Conservation (phyloP, 805 yeast species). For the Lachancea thermotolerans region DNA sequence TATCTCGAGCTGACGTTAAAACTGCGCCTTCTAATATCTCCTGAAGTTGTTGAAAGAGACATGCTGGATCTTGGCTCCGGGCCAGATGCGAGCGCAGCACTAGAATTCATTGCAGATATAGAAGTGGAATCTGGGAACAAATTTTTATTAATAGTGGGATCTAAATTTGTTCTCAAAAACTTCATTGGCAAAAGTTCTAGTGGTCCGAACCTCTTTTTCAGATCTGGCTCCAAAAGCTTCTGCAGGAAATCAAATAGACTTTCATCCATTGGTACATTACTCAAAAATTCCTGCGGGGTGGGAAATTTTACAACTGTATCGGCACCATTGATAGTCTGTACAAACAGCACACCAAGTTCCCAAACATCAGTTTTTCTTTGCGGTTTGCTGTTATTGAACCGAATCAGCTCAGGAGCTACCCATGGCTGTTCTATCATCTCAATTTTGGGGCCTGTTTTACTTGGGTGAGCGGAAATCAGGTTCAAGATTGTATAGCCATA, state of each 20-base stretch:
- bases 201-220: conserved; percentile 73
- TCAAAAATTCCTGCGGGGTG: conserved; percentile 60
- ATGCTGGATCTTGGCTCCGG: conserved; percentile 2
- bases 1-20: conserved; percentile 36
- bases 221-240: conserved; percentile 55
- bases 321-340: conserved; percentile 57
- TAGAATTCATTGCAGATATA: conserved; percentile 9
- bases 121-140: conserved; percentile 6
- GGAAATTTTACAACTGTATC: conserved; percentile 47
- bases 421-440: conserved; percentile 36
- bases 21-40: conserved; percentile 33
- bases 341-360: conserved; percentile 79
- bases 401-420: conserved; percentile 71
- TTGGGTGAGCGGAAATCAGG: conserved; percentile 36
- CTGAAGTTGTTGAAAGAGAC: neutral
- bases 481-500: conserved; percentile 46
- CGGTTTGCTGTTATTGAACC: conserved; percentile 38
- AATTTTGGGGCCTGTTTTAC: conserved; percentile 21
- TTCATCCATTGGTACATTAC: conserved; percentile 40
- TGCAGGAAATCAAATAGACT: conserved; percentile 60
- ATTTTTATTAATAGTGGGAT: conserved; percentile 25
- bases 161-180: conserved; percentile 71
- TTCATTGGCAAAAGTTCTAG: conserved; percentile 78
- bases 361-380: conserved; percentile 86
- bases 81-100: neutral